Evolutionary conservation across 352 stramenopile species (phyloP).

Genomic region (Phytophthora hibernalis): DNA sequence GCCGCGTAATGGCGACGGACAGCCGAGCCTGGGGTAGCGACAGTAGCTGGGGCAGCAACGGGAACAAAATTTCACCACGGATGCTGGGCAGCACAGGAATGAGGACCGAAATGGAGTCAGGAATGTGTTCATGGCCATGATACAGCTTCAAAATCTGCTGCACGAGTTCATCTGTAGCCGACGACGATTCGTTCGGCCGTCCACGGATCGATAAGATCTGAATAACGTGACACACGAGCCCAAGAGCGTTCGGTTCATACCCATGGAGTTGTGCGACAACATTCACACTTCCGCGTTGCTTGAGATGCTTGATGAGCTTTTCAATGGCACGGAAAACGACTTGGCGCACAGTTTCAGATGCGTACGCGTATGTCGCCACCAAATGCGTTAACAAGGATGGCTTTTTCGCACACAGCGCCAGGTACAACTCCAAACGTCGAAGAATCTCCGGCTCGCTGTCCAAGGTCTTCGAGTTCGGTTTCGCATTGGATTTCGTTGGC

Average conservation of each 20-base stretch:
- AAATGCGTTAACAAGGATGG: constrained; percentile 65
- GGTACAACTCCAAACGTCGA: constrained; percentile 71
- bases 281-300: constrained; percentile 64
- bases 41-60: constrained; percentile 66
- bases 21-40: constrained; percentile 58
- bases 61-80: constrained; percentile 61
- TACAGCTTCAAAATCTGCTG: constrained; percentile 72
- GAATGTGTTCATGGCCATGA: constrained; percentile 58
- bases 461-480: constrained; percentile 38
- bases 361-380: constrained; percentile 64
- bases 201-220: constrained; percentile 67
- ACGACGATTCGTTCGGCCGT: constrained; percentile 43
- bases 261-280: constrained; percentile 75
- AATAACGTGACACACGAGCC: constrained; percentile 79
- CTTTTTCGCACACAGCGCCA: constrained; percentile 84
- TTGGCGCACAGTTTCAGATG: constrained; percentile 69
- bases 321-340: constrained; percentile 81
- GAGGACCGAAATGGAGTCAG: constrained; percentile 71
- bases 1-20: constrained; percentile 71
- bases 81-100: constrained; percentile 74
- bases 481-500: constrained; percentile 50
- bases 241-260: constrained; percentile 65
- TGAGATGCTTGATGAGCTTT: constrained; percentile 88
- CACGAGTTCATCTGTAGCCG: constrained; percentile 55
- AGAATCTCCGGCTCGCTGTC: constrained; percentile 67